Conservation (phyloP, 768 basidiomycete species). For the Mycena capillaripes region DNA sequence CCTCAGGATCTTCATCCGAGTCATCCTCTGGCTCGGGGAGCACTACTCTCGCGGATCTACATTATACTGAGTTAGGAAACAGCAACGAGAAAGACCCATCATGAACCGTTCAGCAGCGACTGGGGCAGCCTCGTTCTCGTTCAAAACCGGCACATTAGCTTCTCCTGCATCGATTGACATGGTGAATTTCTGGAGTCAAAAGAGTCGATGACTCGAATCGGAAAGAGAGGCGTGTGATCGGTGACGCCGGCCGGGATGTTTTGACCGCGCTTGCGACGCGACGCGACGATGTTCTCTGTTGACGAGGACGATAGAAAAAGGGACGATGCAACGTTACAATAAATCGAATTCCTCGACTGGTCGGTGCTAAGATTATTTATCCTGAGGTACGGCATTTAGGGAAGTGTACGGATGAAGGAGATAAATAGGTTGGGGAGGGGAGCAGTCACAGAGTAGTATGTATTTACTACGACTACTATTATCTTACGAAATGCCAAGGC, state of each 20-base stretch:
- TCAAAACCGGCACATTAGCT: not conserved
- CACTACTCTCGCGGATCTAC: slow-evolving; percentile 58
- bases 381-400: slow-evolving; percentile 30
- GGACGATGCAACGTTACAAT: slow-evolving; percentile 9
- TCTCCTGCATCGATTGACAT: slow-evolving; percentile 17
- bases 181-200: not conserved
- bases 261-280: too few species aligned
- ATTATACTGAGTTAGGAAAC: not conserved
- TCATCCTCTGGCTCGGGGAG: slow-evolving; percentile 61
- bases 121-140: not conserved
- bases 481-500: slow-evolving; percentile 35
- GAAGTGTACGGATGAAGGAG: slow-evolving; percentile 16
- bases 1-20: slow-evolving; percentile 61
- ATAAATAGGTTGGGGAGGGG: slow-evolving; percentile 29
- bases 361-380: slow-evolving; percentile 31
- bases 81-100: not conserved
- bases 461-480: slow-evolving; percentile 35
- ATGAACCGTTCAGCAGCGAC: slow-evolving; percentile 8
- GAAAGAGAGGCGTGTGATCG: not conserved
- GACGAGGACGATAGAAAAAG: not conserved
- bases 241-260: too few species aligned
- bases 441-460: slow-evolving; percentile 29
- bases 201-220: not conserved
- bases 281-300: not conserved
- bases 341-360: slow-evolving; percentile 4